Evolutionary conservation across 192 early-diverging fungal genomes (phyloP).

Genomic region (Geranomyces variabilis): DNA sequence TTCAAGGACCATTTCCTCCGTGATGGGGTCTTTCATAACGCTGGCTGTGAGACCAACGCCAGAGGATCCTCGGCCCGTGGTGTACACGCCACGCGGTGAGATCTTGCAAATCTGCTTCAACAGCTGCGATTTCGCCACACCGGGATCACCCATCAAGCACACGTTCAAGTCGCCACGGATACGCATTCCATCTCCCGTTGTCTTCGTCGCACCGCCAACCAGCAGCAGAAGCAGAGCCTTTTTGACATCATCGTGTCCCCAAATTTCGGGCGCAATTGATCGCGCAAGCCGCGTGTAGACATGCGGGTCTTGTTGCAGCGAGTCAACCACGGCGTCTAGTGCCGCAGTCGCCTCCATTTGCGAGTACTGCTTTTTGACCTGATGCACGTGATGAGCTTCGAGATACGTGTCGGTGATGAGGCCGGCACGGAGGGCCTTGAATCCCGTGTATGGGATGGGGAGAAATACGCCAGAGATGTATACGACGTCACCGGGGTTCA

Average conservation of each 20-base stretch:
- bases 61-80: conserved; percentile 92
- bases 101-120: conserved; percentile 92
- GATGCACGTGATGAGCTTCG: conserved; percentile 83
- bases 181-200: conserved; percentile 27
- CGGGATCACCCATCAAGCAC: conserved; percentile 98
- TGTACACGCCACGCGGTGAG: conserved; percentile 95
- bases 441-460: conserved; percentile 92
- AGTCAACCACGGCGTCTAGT: conserved; percentile 34
- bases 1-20: conserved; percentile 96
- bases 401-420: conserved; percentile 94
- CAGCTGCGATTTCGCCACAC: conserved; percentile 97
- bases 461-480: conserved; percentile 85
- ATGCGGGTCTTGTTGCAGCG: conserved; percentile 67
- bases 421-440: conserved; percentile 85
- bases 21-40: conserved; percentile 89
- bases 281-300: conserved; percentile 77
- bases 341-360: conserved; percentile 64
- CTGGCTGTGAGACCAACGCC: conserved; percentile 96
- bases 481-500: conserved; percentile 89
- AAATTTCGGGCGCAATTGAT: conserved; percentile 86
- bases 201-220: conserved; percentile 70
- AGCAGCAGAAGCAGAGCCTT: conserved; percentile 81
- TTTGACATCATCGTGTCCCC: conserved; percentile 65
- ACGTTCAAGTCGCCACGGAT: conserved; percentile 93
- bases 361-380: conserved; percentile 89